Base-by-base conservation (phyloP, 2,329 filamentous ascomycete species). In the Ophiostoma triangulosporum region DNA sequence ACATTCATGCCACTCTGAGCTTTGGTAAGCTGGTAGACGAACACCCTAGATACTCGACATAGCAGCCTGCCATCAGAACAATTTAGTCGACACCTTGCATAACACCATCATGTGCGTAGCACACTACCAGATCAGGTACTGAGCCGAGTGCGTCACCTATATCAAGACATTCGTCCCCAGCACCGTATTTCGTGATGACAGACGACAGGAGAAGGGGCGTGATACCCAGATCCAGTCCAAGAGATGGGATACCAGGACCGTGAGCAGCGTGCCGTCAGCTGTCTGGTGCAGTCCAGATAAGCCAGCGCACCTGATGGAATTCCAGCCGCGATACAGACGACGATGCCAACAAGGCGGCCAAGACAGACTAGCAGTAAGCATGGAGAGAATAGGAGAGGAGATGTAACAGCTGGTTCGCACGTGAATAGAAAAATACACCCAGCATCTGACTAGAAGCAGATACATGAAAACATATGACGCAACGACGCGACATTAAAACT, bases 401-500 rank as follows among this genome's bases (percentile, higher is more conserved):
- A n/a, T n/a, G n/a, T n/a, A n/a, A n/a, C n/a, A n/a, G n/a, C n/a
- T n/a, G n/a, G n/a, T n/a, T n/a, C n/a, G n/a, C n/a, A n/a, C n/a
- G n/a, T n/a, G n/a, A n/a, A n/a, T n/a, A n/a, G n/a, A n/a, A n/a
- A n/a, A n/a, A n/a, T n/a, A n/a, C n/a, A n/a, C n/a, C n/a, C n/a
- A n/a, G n/a, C n/a, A n/a, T n/a, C n/a, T n/a, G n/a, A n/a, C n/a
- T n/a, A n/a, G n/a, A n/a, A n/a, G n/a, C n/a, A 38, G n/a, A 38
- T 38, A 2, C 9, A 33, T 4, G 4, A n/a, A 20, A 20, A 14
- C 17, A 9, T 6, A 38, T 38, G n/a, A 20, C 17, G 4, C 35
- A 20, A 24, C 6, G 12, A 24, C 4, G 38, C 12, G 38, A 17
- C 14, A 29, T 17, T 48, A 56, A 26, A 51, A 56, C 46, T 69